Evolutionary conservation across 1,284 basidiomycete genomes (phyloP).

Genomic region (Irpex lacteus): DNA sequence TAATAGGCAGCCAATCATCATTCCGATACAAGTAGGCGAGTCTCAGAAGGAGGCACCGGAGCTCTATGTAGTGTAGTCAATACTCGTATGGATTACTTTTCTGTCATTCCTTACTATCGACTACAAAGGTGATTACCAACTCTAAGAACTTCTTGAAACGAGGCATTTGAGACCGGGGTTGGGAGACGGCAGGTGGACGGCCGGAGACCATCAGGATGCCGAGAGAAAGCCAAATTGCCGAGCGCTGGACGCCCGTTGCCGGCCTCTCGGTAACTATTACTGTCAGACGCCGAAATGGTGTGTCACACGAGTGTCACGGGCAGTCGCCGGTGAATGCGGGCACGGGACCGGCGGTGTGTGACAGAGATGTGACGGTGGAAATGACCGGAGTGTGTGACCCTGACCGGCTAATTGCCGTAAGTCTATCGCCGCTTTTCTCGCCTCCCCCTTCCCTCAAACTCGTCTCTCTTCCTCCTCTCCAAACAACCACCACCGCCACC

Average conservation of each 20-base stretch:
- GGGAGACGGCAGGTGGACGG: not conserved
- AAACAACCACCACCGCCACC: slow-evolving; percentile 1
- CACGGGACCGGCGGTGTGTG: not conserved
- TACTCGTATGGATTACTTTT: too few relatives aligned
- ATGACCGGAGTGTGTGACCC: slow-evolving; percentile 8
- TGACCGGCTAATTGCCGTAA: slow-evolving; percentile 9
- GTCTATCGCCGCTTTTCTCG: slow-evolving; percentile 13
- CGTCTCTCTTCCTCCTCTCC: not conserved
- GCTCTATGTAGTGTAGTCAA: too few relatives aligned
- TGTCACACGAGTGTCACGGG: not conserved
- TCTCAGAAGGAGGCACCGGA: too few relatives aligned
- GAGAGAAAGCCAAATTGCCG: not conserved
- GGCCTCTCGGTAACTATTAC: not conserved
- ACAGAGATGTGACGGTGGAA: not conserved
- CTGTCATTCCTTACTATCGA: too few relatives aligned
- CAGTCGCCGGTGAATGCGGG: not conserved
- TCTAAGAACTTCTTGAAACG: too few relatives aligned
- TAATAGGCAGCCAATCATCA: too few relatives aligned
- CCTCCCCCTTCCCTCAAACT: slow-evolving; percentile 4
- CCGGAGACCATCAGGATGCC: not conserved
- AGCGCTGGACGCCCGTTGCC: not conserved
- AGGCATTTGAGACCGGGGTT: not conserved
- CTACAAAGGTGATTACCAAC: too few relatives aligned
- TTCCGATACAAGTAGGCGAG: too few relatives aligned
- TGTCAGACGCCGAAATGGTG: not conserved